phyloP scores from a whole-genome alignment of 1,284 basidiomycete species.

The Cryptococcus depauperatus region DNA sequence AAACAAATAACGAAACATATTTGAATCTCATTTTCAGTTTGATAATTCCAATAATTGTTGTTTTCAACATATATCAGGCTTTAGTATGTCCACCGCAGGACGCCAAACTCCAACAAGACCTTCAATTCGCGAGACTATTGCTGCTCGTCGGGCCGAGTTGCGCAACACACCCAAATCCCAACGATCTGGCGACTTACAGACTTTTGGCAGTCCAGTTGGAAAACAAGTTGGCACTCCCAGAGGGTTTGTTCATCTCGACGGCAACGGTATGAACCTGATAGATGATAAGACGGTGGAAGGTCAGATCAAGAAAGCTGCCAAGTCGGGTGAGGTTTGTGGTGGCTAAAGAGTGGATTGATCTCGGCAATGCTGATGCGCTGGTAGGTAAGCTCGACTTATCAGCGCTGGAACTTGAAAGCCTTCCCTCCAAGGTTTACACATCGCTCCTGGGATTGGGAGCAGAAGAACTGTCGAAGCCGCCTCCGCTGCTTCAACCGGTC shows the following conservation, averaged over 20 bases:
- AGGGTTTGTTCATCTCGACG: slow-evolving; percentile 1
- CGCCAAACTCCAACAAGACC: slow-evolving; percentile 11
- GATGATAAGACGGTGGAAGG: slow-evolving; percentile 28
- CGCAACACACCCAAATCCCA: slow-evolving; percentile 14
- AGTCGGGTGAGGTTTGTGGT: slow-evolving; percentile 25
- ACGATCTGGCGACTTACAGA: not conserved
- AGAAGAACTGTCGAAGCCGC: slow-evolving; percentile 26
- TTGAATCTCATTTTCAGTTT: not conserved
- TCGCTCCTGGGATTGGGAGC: slow-evolving; percentile 31
- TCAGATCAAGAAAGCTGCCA: slow-evolving; percentile 28
- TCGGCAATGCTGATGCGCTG: not conserved
- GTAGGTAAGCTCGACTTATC: slow-evolving; percentile 40
- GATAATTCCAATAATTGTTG: not conserved
- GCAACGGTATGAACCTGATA: not conserved
- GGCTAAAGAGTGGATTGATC: too few relatives aligned
- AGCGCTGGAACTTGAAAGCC: slow-evolving; percentile 22
- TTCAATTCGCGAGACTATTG: slow-evolving; percentile 34
- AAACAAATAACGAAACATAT: not conserved
- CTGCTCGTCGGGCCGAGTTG: slow-evolving; percentile 29
- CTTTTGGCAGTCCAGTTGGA: slow-evolving; percentile 1
- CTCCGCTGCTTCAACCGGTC: slow-evolving; percentile 9
- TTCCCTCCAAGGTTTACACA: slow-evolving; percentile 39
- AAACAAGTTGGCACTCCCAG: slow-evolving; percentile 3
- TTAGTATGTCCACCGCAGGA: not conserved
- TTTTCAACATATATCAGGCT: not conserved